A percentile compares a stretch with the other conserved stretches of the same genome.
phyloP scores from a whole-genome alignment of 495 filamentous ascomycete species.

The Pyronema domesticum region DNA sequence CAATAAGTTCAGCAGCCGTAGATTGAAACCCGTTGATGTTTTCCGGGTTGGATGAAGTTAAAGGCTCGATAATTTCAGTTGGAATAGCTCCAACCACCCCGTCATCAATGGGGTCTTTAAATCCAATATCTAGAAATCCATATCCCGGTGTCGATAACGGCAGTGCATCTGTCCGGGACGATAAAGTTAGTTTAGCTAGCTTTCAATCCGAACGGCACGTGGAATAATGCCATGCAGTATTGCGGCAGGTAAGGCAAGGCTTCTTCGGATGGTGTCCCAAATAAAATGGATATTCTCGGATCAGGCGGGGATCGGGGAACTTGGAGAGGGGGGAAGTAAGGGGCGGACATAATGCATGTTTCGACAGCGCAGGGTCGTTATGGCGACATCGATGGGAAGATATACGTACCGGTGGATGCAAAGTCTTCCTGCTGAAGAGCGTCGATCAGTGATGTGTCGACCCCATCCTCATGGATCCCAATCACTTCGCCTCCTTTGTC shows the following conservation, averaged over 20 bases:
- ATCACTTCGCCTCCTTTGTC: background rate
- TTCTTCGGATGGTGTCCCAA: too few relatives aligned
- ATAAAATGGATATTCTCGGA: too few relatives aligned
- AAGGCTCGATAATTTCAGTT: background rate
- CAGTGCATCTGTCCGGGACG: too few relatives aligned
- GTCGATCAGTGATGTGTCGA: background rate
- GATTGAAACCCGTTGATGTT: background rate
- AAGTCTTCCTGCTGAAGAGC: background rate
- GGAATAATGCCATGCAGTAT: too few relatives aligned
- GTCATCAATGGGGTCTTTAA: background rate
- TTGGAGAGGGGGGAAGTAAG: too few relatives aligned
- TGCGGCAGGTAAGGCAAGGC: too few relatives aligned
- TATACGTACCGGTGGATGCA: background rate
- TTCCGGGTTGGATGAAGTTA: background rate
- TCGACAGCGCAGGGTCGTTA: background rate
- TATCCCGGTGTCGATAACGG: background rate
- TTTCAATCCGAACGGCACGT: too few relatives aligned
- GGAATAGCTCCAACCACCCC: background rate
- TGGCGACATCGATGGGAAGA: background rate
- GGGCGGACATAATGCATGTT: too few relatives aligned
- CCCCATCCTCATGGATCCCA: background rate
- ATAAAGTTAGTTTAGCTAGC: too few relatives aligned
- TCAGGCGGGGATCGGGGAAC: too few relatives aligned
- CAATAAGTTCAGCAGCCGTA: background rate
- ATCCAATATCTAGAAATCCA: conserved; percentile 2